phyloP scores from a whole-genome alignment of 805 yeast species.

The Millerozyma miso region DNA sequence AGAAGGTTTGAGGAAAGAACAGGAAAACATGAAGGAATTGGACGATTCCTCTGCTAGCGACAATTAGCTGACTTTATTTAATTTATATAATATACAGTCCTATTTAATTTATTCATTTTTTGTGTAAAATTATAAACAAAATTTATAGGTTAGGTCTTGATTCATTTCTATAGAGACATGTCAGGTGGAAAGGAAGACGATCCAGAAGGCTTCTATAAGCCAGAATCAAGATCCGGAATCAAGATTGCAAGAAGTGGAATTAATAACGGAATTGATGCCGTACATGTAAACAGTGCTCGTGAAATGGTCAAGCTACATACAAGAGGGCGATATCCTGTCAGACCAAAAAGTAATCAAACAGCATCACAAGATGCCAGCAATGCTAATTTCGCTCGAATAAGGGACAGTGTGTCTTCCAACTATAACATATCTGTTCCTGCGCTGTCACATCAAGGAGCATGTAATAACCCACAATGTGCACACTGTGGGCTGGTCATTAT shows the following conservation, averaged over 20 bases:
- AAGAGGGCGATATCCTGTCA: slow-evolving; percentile 28
- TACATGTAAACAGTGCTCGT: slow-evolving; percentile 58
- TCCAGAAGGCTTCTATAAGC: slow-evolving; percentile 4
- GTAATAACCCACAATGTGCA: slow-evolving; percentile 47
- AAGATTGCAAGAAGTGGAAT: not conserved
- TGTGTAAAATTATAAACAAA: not conserved
- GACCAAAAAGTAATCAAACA: not conserved
- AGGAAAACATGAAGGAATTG: slow-evolving; percentile 15
- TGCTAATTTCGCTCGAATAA: not conserved
- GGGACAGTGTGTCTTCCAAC: not conserved
- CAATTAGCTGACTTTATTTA: not conserved
- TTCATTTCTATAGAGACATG: not conserved
- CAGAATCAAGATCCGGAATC: not conserved
- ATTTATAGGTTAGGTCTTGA: too few relatives aligned
- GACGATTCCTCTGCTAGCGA: slow-evolving; percentile 12
- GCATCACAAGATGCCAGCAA: not conserved
- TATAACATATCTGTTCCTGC: slow-evolving; percentile 40
- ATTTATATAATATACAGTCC: not conserved
- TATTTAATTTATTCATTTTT: too few relatives aligned
- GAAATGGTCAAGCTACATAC: slow-evolving; percentile 54
- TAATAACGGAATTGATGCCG: slow-evolving; percentile 43
- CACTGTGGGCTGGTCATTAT: slow-evolving; percentile 71
- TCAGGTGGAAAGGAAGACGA: not conserved
- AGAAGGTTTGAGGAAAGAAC: slow-evolving; percentile 56
- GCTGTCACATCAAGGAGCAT: slow-evolving; percentile 30